Conservation (phyloP, 202 grass and related monocot genomes). For the Eragrostis tef region DNA sequence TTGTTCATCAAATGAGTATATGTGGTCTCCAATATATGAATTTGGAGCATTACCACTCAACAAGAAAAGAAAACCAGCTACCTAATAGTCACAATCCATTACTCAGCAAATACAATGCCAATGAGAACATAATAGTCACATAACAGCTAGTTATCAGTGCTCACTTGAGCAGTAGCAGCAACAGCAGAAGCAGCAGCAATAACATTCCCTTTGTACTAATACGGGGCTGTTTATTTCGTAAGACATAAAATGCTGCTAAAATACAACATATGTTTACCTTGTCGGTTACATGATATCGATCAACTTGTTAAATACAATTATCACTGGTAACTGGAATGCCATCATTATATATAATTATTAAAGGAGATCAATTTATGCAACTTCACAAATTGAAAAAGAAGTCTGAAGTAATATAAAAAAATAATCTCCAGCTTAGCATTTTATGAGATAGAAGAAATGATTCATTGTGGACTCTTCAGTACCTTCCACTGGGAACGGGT, state of each 20-base stretch:
- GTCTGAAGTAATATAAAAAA: conserved; percentile 16
- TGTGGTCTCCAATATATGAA: conserved; percentile 35
- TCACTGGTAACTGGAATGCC: not conserved
- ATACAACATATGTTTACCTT: not conserved
- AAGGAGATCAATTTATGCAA: not conserved
- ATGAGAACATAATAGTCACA: conserved; percentile 1
- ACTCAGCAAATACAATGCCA: conserved; percentile 3
- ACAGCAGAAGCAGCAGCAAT: not conserved
- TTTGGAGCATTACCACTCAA: conserved; percentile 17
- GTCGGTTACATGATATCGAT: conserved; percentile 17
- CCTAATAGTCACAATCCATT: conserved; percentile 34
- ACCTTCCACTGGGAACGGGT: conserved; percentile 80
- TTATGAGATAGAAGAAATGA: conserved; percentile 21
- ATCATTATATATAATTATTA: conserved; percentile 18
- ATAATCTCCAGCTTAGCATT: not conserved
- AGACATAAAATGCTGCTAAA: not conserved
- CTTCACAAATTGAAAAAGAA: conserved; percentile 21
- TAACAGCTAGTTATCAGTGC: not conserved
- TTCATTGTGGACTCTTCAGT: conserved; percentile 4
- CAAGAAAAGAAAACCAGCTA: conserved; percentile 6
- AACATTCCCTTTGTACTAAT: conserved; percentile 2
- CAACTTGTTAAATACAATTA: not conserved
- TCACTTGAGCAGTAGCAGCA: not conserved
- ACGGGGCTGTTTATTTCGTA: conserved; percentile 4
- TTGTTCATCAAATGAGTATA: conserved; percentile 14